These are phyloP conservation scores for Exobasidium rhododendri DNA, from an alignment of 1,284 basidiomycete genomes.

Conservation along the genomic window DNA sequence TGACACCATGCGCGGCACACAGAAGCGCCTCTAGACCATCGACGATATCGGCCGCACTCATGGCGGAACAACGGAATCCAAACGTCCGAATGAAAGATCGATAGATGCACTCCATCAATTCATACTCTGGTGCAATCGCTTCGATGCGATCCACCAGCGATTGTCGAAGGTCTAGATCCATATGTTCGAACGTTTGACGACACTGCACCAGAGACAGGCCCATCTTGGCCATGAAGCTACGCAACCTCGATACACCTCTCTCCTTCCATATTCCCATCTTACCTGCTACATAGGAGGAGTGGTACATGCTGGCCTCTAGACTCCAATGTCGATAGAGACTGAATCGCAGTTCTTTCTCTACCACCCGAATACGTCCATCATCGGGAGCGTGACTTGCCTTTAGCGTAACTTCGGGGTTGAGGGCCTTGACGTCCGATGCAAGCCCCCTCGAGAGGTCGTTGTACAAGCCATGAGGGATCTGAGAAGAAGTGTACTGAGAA, in stretches of 20 bases:
- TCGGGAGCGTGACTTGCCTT: constrained; percentile 17
- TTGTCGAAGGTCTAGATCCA: constrained; percentile 90
- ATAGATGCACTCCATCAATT: constrained; percentile 88
- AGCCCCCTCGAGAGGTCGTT: constrained; percentile 58
- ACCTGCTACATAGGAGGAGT: constrained; percentile 90
- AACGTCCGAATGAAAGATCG: constrained; percentile 86
- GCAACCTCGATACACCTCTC: constrained; percentile 78
- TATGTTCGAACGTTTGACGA: constrained; percentile 87
- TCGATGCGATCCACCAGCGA: constrained; percentile 79
- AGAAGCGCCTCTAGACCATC: constrained; percentile 83
- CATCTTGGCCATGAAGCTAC: constrained; percentile 95
- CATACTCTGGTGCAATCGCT: constrained; percentile 89
- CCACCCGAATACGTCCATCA: constrained; percentile 41
- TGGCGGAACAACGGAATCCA: constrained; percentile 78
- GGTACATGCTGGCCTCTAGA: constrained; percentile 94
- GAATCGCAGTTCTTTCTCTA: constrained; percentile 62
- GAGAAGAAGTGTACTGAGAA: constrained; percentile 81
- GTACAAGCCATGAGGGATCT: constrained; percentile 82
- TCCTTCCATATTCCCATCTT: constrained; percentile 97
- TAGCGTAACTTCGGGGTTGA: constrained; percentile 18
- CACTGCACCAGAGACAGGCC: constrained; percentile 91
- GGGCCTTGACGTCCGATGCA: constrained; percentile 42
- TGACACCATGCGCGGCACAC: constrained; percentile 83
- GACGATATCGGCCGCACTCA: constrained; percentile 89
- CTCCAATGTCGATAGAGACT: constrained; percentile 97